Evolutionary conservation across 1,139 yeast species (phyloP).

Genomic region (Geotrichum klebahnii): DNA sequence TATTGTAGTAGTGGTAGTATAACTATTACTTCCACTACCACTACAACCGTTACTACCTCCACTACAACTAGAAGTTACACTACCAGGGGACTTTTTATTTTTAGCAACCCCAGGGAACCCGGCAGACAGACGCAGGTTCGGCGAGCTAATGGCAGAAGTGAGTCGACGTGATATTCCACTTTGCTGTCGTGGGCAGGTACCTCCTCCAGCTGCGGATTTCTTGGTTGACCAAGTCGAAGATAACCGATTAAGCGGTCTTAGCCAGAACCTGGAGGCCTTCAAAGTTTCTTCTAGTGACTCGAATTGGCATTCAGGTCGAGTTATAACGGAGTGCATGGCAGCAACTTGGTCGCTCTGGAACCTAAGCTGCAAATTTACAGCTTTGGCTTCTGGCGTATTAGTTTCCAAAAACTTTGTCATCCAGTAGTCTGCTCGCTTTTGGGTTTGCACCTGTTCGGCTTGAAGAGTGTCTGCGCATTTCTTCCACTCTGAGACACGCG

Average conservation of each 20-base stretch:
- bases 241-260: slow-evolving; percentile 1
- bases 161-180: no score
- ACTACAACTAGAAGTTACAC: no score
- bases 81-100: no score
- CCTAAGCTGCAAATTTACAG: not conserved
- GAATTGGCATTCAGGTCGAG: slow-evolving; percentile 5
- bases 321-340: not conserved
- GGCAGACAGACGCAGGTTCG: no score
- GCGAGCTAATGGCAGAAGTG: no score
- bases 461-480: not conserved
- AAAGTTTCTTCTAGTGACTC: slow-evolving; percentile 6
- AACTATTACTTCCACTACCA: no score
- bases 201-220: not conserved
- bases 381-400: not conserved
- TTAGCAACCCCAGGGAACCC: no score
- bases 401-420: not conserved
- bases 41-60: no score
- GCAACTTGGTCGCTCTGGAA: not conserved
- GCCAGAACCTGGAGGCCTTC: slow-evolving; percentile 8
- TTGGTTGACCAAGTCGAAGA: not conserved
- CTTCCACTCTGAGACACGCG: not conserved
- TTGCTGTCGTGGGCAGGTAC: no score
- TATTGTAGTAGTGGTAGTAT: no score
- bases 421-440: slow-evolving; percentile 5
- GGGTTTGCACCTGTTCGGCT: not conserved